A percentile compares a stretch with the other conserved stretches of the same genome.
phyloP scores from a whole-genome alignment of 2,329 filamentous ascomycete genomes.

The Rachicladosporium sp. region DNA sequence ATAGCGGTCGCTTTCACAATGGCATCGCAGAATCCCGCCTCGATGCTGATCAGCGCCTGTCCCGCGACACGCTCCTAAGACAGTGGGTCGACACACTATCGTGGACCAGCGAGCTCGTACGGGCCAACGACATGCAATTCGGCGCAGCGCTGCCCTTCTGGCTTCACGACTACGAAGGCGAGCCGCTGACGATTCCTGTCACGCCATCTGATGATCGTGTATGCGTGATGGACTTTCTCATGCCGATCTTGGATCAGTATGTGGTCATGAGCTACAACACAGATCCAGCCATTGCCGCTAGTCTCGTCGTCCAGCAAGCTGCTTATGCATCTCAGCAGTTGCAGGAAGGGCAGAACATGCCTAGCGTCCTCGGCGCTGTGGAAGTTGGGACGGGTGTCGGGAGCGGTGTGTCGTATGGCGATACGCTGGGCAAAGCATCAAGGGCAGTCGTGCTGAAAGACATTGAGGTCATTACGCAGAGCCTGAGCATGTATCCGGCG shows the following conservation, averaged over 20 bases:
- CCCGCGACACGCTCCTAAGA: constrained; percentile 6
- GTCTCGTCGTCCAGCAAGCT: constrained; percentile 3
- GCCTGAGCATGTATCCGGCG: too few relatives aligned
- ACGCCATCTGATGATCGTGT: not conserved
- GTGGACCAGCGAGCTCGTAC: constrained; percentile 2
- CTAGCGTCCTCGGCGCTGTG: too few relatives aligned
- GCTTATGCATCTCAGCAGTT: constrained; percentile 4
- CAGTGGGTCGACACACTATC: constrained; percentile 6
- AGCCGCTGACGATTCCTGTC: not conserved
- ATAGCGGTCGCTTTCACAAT: constrained; percentile 5
- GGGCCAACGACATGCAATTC: constrained; percentile 5
- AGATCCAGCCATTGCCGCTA: constrained; percentile 1
- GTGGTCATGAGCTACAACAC: constrained; percentile 10
- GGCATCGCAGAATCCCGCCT: constrained; percentile 5
- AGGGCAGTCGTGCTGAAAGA: too few relatives aligned
- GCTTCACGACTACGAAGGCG: constrained; percentile 6
- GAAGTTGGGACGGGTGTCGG: too few relatives aligned
- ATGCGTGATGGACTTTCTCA: constrained; percentile 9
- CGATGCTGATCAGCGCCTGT: not conserved
- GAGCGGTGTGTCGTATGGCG: too few relatives aligned
- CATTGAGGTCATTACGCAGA: too few relatives aligned
- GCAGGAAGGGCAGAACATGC: too few relatives aligned
- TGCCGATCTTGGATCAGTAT: constrained; percentile 9
- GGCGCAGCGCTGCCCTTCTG: constrained; percentile 8
- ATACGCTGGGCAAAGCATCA: too few relatives aligned